A percentile compares a stretch with the other conserved stretches of the same genome.
These are phyloP conservation scores for Apiosordaria backusii DNA, from an alignment of 495 filamentous ascomycete genomes.

Conservation along the genomic window DNA sequence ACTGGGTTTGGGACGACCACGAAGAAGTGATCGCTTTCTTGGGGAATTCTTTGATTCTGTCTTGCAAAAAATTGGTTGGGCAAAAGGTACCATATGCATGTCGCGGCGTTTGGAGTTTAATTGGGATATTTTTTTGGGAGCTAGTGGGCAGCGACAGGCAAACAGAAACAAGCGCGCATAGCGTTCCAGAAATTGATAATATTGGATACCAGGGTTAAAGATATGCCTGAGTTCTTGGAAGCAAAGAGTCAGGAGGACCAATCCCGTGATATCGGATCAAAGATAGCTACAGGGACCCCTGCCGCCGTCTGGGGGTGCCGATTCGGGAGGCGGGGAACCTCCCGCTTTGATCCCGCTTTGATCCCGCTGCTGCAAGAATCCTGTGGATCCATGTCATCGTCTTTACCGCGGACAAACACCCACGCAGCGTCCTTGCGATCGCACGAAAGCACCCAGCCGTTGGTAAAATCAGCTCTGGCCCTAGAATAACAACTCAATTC, in stretches of 20 bases:
- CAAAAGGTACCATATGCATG: slow-evolving; percentile 14
- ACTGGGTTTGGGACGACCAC: slow-evolving; percentile 52
- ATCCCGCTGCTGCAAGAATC: background rate
- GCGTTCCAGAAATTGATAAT: background rate
- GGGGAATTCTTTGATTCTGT: background rate
- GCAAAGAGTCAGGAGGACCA: background rate
- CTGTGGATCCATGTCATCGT: background rate
- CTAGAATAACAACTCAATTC: too few species aligned
- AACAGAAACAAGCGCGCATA: background rate
- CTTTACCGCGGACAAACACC: background rate
- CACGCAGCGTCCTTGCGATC: background rate
- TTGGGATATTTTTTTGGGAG: background rate
- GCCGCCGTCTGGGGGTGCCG: background rate
- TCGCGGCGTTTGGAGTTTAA: slow-evolving; percentile 18
- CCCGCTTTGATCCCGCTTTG: background rate
- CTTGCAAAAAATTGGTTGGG: background rate
- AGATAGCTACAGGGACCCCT: background rate
- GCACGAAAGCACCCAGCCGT: background rate
- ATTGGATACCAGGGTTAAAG: background rate
- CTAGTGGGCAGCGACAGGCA: background rate
- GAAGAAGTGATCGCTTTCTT: slow-evolving; percentile 29
- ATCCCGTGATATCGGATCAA: background rate
- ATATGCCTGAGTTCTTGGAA: too few species aligned
- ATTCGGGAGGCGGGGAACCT: background rate
- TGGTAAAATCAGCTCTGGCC: too few species aligned